Evolutionary conservation across 345 rosid genomes (phyloP), one percentile per base, ranked within the genome.

Genomic region (Gossypium thurberi): DNA sequence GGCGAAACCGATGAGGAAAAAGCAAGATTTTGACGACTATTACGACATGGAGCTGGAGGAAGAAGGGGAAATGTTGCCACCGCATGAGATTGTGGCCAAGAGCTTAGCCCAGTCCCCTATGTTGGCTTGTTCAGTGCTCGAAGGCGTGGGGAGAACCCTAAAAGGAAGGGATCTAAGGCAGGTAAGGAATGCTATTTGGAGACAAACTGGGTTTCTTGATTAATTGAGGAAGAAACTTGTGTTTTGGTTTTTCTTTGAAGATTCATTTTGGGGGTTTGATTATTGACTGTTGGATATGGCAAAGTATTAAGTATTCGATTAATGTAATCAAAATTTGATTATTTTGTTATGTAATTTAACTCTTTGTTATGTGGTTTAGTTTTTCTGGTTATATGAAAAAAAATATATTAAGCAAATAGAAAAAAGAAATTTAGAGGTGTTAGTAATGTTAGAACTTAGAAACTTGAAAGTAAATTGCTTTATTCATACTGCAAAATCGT

Each of bases 61-160:
- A 10, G 84, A 72, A 69, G 88, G 82, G 0, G 92, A 85, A 78
- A 85, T 86, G 90, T 82, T 92, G 75, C 93, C 97, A 33, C 98
- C 98, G n/a, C 98, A 93, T 58, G 93, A 89, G 88, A 87, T 90
- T 44, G 93, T 93, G 79, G 94, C 91, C 20, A 80, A 89, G 84
- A 83, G 84, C 40, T 74, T 82, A 73, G 80, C 92, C 13, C 83
- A 87, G 73, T 81, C 94, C 23, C 85, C 89, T 13, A 47, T 75
- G 26, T 23, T 91, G 51, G 80, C 94, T 2, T 85, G 87, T 82
- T 89, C 97, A 1, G 97, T 93, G 79, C 87, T 93, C 44, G 98
- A 90, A 79, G 98, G 97, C 37, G 93, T 84, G 2, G 98, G 98
- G 28, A 81, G 97, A 76, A 93, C 97, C 51, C 92, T 92, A 37